Evolutionary conservation across 139 green algal species (phyloP).

Genomic region (Pycnococcus provasolii): DNA sequence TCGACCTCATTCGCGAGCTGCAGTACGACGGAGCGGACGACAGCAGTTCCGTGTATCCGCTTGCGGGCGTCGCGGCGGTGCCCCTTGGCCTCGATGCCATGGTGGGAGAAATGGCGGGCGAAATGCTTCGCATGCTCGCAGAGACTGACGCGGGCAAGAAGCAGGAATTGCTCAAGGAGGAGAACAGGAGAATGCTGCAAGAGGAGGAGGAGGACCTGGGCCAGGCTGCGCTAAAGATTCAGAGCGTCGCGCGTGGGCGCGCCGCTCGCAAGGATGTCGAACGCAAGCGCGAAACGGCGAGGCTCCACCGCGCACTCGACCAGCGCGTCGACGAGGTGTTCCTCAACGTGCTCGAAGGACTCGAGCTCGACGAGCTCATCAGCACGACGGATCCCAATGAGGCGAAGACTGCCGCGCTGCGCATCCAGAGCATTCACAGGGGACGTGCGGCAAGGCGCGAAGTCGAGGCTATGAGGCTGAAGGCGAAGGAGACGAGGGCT

Average conservation of each 20-base stretch:
- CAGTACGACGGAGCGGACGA: conserved; percentile 5
- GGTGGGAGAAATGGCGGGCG: neutral
- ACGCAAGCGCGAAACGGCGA: neutral
- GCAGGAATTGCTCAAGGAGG: neutral
- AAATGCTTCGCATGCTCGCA: neutral
- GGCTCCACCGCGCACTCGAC: neutral
- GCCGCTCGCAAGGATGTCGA: neutral
- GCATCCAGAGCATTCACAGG: conserved; percentile 7
- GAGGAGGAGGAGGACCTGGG: conserved; percentile 1
- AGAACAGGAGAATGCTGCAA: neutral
- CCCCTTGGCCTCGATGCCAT: neutral
- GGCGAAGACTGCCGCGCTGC: neutral
- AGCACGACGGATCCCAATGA: neutral
- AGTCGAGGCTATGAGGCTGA: neutral
- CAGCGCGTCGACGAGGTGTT: neutral
- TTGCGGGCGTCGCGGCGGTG: neutral
- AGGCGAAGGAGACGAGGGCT: neutral
- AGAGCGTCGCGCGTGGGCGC: neutral
- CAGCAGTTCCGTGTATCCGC: neutral
- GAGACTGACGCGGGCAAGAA: too few species aligned
- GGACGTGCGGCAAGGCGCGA: neutral
- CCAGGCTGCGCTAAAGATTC: neutral
- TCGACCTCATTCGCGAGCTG: conserved; percentile 47
- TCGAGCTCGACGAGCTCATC: neutral
- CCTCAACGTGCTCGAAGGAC: neutral